phyloP scores from a whole-genome alignment of 1,139 yeast genomes.

The Pichia inconspicua region DNA sequence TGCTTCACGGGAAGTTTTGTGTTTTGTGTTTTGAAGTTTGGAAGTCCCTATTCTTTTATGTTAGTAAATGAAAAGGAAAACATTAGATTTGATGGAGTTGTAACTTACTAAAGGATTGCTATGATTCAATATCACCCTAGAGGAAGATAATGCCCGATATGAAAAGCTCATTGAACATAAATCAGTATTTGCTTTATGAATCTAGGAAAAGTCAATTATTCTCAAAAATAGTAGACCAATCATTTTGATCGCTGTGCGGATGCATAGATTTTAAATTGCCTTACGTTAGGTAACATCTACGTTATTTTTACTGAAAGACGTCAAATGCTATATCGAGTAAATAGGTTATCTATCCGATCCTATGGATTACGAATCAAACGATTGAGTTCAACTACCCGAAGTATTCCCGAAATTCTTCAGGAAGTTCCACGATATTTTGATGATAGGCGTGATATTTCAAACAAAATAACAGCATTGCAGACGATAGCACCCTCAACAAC shows the following conservation, averaged over 20 bases:
- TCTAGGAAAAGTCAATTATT: too few species aligned
- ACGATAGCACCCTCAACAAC: conserved; percentile 10
- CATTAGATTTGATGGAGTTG: too few species aligned
- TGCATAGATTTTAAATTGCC: too few species aligned
- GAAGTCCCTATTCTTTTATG: conserved; percentile 43
- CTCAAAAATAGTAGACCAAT: background rate
- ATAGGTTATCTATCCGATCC: background rate
- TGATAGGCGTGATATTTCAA: conserved; percentile 3
- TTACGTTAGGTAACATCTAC: too few species aligned
- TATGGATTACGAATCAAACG: background rate
- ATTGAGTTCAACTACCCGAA: background rate
- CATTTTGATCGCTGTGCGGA: background rate
- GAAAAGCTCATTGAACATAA: background rate
- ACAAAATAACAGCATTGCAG: conserved; percentile 13
- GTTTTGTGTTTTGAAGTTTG: conserved; percentile 37
- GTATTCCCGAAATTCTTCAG: conserved; percentile 5
- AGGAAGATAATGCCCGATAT: background rate
- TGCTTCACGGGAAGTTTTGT: conserved; percentile 51
- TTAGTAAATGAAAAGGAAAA: too few species aligned
- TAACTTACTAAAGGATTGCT: conserved; percentile 1
- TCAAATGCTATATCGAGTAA: background rate
- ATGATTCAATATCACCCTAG: background rate
- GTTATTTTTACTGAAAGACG: too few species aligned
- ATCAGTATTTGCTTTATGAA: background rate
- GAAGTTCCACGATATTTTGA: conserved; percentile 12